Conservation (phyloP, 2,329 filamentous ascomycete species). For the Pseudogymnoascus sp. region DNA sequence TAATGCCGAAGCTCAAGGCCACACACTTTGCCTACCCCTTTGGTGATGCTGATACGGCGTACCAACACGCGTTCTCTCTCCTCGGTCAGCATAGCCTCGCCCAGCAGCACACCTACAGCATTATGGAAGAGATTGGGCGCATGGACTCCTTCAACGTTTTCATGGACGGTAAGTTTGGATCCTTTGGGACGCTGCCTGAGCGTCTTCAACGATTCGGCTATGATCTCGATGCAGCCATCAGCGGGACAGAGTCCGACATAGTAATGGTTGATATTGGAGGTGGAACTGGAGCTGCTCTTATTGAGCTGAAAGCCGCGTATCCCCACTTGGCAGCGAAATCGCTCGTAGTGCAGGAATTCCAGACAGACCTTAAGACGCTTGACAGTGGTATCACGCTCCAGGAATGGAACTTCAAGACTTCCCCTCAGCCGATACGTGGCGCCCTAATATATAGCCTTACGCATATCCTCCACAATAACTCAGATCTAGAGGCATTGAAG, state of each 20-base stretch:
- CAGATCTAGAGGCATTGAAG: conserved; percentile 29
- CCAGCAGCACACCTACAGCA: conserved; percentile 29
- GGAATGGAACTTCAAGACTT: conserved; percentile 30
- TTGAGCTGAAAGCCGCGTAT: conserved; percentile 29
- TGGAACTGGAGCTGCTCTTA: conserved; percentile 29
- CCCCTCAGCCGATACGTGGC: conserved; percentile 27
- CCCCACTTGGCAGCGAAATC: conserved; percentile 23
- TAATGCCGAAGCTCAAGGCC: conserved; percentile 28
- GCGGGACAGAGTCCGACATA: conserved; percentile 13
- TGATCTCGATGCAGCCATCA: conserved; percentile 24
- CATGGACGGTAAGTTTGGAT: conserved; percentile 32
- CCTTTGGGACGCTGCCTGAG: conserved; percentile 28
- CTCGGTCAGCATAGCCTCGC: conserved; percentile 26
- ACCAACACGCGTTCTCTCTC: conserved; percentile 28
- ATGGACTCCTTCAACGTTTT: conserved; percentile 33
- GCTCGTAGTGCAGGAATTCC: conserved; percentile 31
- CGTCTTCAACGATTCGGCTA: conserved; percentile 27
- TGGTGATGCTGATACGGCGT: conserved; percentile 26
- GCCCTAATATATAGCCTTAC: conserved; percentile 29
- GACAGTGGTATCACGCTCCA: conserved; percentile 22
- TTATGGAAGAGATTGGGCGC: conserved; percentile 30
- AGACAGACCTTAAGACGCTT: conserved; percentile 22
- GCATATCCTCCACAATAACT: conserved; percentile 31
- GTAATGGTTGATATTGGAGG: conserved; percentile 32
- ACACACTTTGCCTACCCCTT: conserved; percentile 31